These are phyloP conservation scores for Lactarius evosmus DNA, from an alignment of 768 basidiomycete genomes.

Conservation along the genomic window DNA sequence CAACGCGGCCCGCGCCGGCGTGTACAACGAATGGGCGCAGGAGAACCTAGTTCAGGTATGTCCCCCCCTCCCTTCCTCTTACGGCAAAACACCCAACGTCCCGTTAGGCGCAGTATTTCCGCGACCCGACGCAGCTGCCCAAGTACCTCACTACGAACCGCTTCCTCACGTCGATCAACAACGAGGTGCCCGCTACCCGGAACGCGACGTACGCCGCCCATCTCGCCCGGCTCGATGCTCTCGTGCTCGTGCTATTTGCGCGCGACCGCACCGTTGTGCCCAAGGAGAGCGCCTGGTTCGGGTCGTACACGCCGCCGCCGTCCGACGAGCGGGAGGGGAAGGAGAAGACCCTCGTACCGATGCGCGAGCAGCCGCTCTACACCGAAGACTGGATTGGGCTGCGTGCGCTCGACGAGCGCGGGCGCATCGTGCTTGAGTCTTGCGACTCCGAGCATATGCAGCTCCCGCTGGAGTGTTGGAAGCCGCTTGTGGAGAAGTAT, in stretches of 20 bases:
- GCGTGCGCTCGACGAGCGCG: conserved; percentile 62
- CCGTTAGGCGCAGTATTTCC: conserved; percentile 90
- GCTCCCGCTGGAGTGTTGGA: conserved; percentile 40
- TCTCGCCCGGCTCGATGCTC: conserved; percentile 56
- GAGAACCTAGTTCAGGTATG: conserved; percentile 67
- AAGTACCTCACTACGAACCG: conserved; percentile 57
- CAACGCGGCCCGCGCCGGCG: conserved; percentile 55
- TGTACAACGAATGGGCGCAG: conserved; percentile 77
- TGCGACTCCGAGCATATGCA: conserved; percentile 82
- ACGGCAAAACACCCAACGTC: too few species aligned
- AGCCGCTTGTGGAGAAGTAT: conserved; percentile 34
- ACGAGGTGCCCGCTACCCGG: conserved; percentile 54
- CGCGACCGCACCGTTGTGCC: conserved; percentile 77
- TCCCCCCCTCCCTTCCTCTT: background rate
- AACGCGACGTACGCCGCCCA: conserved; percentile 63
- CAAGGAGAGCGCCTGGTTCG: conserved; percentile 86
- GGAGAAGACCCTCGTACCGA: conserved; percentile 53
- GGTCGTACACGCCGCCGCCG: conserved; percentile 51
- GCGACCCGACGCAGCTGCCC: conserved; percentile 62
- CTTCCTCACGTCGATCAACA: conserved; percentile 77
- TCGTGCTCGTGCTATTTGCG: conserved; percentile 72
- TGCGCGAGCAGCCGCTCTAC: conserved; percentile 73
- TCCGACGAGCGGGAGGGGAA: conserved; percentile 24
- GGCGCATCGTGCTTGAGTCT: conserved; percentile 52
- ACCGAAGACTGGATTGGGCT: conserved; percentile 80